A percentile compares a stretch with the other conserved stretches of the same genome.
Conservation (phyloP, 176 grass and related monocot genomes). For the Themeda triandra region DNA sequence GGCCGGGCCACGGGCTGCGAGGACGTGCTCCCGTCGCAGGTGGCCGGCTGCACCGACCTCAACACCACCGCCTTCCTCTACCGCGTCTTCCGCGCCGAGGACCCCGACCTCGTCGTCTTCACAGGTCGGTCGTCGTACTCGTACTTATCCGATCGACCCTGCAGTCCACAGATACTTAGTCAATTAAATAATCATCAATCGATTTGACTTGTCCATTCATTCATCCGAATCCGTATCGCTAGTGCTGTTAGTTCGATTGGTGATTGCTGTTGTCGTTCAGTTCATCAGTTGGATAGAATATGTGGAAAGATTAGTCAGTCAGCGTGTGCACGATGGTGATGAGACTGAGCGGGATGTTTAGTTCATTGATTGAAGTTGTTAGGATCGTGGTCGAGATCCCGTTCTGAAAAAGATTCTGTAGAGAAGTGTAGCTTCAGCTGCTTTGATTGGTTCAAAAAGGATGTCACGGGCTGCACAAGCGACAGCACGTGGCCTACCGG, state of each 20-base stretch:
- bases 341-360: not conserved
- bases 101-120: conserved; percentile 97
- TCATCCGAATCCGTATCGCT: not conserved
- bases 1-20: conserved; percentile 59
- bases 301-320: not conserved
- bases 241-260: not conserved
- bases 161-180: not conserved
- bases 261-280: not conserved
- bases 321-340: not conserved
- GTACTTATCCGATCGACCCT: not conserved
- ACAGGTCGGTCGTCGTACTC: conserved; percentile 32
- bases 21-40: conserved; percentile 63
- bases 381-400: not conserved
- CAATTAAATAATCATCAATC: not conserved
- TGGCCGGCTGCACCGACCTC: conserved; percentile 77
- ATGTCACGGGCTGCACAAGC: conserved; percentile 13
- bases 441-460: not conserved
- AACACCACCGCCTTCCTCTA: conserved; percentile 94
- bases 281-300: not conserved
- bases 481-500: not conserved
- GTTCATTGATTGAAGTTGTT: not conserved
- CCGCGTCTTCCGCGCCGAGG: conserved; percentile 75
- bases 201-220: not conserved
- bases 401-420: not conserved
- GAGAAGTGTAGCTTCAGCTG: not conserved